Evolutionary conservation across 345 rosid species (phyloP).

Genomic region (Trapa incisa): DNA sequence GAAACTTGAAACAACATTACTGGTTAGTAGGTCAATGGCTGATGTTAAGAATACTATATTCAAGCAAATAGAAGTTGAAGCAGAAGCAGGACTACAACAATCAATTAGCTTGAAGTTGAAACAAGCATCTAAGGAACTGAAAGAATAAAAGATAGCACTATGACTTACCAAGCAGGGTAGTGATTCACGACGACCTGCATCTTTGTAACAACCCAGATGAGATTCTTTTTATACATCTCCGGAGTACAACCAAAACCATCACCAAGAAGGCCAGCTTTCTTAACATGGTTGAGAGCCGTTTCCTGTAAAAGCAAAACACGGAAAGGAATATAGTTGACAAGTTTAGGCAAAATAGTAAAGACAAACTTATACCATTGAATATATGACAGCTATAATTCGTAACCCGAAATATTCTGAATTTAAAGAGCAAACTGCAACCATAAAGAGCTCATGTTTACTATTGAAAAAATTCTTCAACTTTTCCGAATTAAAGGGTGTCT

Average conservation of each 20-base stretch:
- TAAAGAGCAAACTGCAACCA: background rate
- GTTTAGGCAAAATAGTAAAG: too few relatives aligned
- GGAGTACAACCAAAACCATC: slow-evolving; percentile 97
- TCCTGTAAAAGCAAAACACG: slow-evolving; percentile 33
- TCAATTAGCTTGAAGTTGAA: too few relatives aligned
- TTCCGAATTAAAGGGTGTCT: background rate
- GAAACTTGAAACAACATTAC: background rate
- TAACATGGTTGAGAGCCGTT: slow-evolving; percentile 91
- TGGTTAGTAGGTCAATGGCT: background rate
- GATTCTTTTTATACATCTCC: slow-evolving; percentile 78
- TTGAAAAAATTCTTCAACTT: background rate
- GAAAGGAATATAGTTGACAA: background rate
- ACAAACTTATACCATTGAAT: too few relatives aligned
- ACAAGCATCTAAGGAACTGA: background rate
- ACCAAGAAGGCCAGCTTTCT: slow-evolving; percentile 69
- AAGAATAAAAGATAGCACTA: background rate
- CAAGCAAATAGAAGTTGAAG: too few relatives aligned
- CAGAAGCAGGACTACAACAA: too few relatives aligned
- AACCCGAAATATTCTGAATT: background rate
- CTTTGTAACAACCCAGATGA: slow-evolving; percentile 91
- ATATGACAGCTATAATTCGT: too few relatives aligned
- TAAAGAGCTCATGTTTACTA: background rate
- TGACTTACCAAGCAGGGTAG: slow-evolving; percentile 83
- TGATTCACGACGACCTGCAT: slow-evolving; percentile 82
- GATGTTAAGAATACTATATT: background rate